phyloP scores from a whole-genome alignment of 2,329 filamentous ascomycete genomes.

The Colletotrichum incanum region DNA sequence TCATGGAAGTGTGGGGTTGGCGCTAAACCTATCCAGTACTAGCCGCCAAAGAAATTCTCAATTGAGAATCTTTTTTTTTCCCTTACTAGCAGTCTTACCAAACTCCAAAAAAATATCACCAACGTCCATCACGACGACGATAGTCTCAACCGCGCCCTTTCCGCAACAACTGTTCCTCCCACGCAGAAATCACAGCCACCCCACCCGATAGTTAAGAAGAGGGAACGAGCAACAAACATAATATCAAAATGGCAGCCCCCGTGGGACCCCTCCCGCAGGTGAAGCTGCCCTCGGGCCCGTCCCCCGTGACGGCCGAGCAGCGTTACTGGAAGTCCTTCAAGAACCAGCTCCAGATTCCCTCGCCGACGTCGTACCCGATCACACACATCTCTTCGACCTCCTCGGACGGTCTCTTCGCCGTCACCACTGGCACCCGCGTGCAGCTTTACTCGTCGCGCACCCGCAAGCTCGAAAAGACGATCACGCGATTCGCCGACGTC shows the following conservation, averaged over 20 bases:
- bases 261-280: conserved; percentile 85
- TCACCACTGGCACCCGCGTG: conserved; percentile 93
- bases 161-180: background rate
- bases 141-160: conserved; percentile 18
- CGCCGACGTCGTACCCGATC: conserved; percentile 89
- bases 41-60: conserved; percentile 42
- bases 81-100: background rate
- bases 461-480: conserved; percentile 92
- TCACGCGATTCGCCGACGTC: conserved; percentile 93
- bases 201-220: background rate
- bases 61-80: conserved; percentile 40
- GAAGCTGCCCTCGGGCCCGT: conserved; percentile 87
- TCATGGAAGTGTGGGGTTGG: conserved; percentile 21
- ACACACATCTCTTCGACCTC: conserved; percentile 84
- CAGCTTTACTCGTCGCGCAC: conserved; percentile 96
- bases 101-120: conserved; percentile 38
- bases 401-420: conserved; percentile 84
- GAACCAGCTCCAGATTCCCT: conserved; percentile 90
- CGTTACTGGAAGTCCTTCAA: conserved; percentile 97
- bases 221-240: background rate
- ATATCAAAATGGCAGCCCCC: conserved; percentile 82
- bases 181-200: too few relatives aligned
- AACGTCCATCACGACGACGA: conserved; percentile 38
- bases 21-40: conserved; percentile 6
- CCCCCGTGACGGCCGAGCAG: conserved; percentile 90